These are phyloP conservation scores for Boletus vermiculosoides DNA, from an alignment of 768 basidiomycete species.

Conservation along the genomic window DNA sequence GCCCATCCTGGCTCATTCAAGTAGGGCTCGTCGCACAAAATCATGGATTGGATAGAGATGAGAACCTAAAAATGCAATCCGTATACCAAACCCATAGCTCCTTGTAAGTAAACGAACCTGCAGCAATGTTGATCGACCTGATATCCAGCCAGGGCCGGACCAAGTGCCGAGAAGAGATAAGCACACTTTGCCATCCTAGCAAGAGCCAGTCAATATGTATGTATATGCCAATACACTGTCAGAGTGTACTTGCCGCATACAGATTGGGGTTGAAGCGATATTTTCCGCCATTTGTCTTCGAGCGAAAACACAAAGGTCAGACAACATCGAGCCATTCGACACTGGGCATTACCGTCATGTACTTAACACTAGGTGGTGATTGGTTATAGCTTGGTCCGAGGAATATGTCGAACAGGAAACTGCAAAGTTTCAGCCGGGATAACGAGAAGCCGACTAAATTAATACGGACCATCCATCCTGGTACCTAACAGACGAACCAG, in stretches of 20 bases:
- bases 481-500: slow-evolving; percentile 48
- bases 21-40: slow-evolving; percentile 89
- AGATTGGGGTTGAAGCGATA: slow-evolving; percentile 94
- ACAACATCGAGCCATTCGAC: neutral
- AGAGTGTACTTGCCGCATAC: slow-evolving; percentile 63
- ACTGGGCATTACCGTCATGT: slow-evolving; percentile 48
- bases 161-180: slow-evolving; percentile 89
- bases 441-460: neutral
- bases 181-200: slow-evolving; percentile 93
- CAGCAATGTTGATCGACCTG: slow-evolving; percentile 85
- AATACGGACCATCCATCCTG: slow-evolving; percentile 82
- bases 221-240: neutral
- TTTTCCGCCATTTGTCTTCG: slow-evolving; percentile 81
- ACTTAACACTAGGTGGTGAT: slow-evolving; percentile 74
- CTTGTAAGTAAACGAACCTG: slow-evolving; percentile 49
- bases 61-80: slow-evolving; percentile 49
- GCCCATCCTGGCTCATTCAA: slow-evolving; percentile 93
- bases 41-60: slow-evolving; percentile 96
- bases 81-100: neutral
- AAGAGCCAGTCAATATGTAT: neutral
- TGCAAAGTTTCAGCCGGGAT: slow-evolving; percentile 20
- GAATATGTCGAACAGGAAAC: slow-evolving; percentile 89
- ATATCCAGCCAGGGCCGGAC: slow-evolving; percentile 90
- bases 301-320: slow-evolving; percentile 8
- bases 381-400: slow-evolving; percentile 87